phyloP scores from a whole-genome alignment of 352 stramenopile genomes.

The Phytopythium boreale region DNA sequence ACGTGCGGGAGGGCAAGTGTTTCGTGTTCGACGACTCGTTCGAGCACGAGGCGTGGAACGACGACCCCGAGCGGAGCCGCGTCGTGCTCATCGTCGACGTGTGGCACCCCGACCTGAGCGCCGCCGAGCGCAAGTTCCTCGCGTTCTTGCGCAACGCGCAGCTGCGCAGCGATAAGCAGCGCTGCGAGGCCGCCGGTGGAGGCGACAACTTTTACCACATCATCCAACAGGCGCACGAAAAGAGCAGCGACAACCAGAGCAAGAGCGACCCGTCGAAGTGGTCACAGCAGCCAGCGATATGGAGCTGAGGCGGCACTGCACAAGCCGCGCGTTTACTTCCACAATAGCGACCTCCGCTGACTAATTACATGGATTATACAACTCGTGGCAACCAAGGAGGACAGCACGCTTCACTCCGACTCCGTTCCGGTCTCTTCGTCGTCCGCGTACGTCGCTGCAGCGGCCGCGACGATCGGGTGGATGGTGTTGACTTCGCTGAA shows the following conservation, averaged over 20 bases:
- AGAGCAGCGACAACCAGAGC: neutral
- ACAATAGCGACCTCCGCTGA: neutral
- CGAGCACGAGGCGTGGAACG: slow-evolving; percentile 98
- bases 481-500: neutral
- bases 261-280: slow-evolving; percentile 9
- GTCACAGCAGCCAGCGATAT: slow-evolving; percentile 35
- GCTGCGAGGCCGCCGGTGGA: slow-evolving; percentile 18
- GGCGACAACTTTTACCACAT: slow-evolving; percentile 75
- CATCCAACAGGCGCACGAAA: slow-evolving; percentile 50
- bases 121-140: slow-evolving; percentile 89
- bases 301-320: slow-evolving; percentile 27
- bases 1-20: slow-evolving; percentile 87
- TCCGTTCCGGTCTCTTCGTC: slow-evolving; percentile 28
- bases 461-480: neutral
- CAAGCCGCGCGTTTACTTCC: neutral
- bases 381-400: neutral
- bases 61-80: slow-evolving; percentile 66
- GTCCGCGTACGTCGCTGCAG: slow-evolving; percentile 16
- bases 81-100: slow-evolving; percentile 94
- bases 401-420: slow-evolving; percentile 15
- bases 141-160: slow-evolving; percentile 67
- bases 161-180: slow-evolving; percentile 55
- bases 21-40: slow-evolving; percentile 98
- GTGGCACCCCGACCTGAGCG: slow-evolving; percentile 93
- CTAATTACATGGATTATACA: neutral